These are phyloP conservation scores for Ailanthus altissimus DNA, from an alignment of 345 rosid species.

Conservation along the genomic window DNA sequence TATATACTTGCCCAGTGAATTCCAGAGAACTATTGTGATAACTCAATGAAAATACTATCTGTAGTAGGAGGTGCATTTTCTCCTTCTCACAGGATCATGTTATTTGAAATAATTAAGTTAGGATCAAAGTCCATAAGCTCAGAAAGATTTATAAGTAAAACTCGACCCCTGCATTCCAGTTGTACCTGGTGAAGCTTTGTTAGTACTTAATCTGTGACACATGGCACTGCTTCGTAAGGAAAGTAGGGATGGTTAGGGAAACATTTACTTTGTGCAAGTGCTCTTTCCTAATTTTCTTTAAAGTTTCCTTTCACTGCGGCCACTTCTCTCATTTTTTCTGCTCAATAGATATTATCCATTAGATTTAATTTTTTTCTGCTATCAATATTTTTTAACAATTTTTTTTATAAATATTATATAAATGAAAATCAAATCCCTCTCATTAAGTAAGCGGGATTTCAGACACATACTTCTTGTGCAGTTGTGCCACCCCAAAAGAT, in stretches of 20 bases:
- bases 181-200: neutral
- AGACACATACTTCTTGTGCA: neutral
- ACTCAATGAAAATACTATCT: neutral
- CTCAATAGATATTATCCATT: neutral
- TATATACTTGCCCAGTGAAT: neutral
- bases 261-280: neutral
- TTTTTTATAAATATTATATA: neutral
- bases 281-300: neutral
- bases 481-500: neutral
- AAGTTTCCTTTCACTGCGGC: neutral
- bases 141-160: neutral
- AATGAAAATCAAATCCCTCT: neutral
- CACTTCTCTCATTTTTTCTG: neutral
- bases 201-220: neutral
- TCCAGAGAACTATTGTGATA: neutral
- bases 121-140: neutral
- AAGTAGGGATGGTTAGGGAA: neutral
- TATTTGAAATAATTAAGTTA: neutral
- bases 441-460: neutral
- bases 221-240: neutral
- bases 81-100: neutral
- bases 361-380: neutral
- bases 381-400: neutral
- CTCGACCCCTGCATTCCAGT: neutral
- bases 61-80: neutral